phyloP scores from a whole-genome alignment of 306 rosid species.

The Lablab purpureus region DNA sequence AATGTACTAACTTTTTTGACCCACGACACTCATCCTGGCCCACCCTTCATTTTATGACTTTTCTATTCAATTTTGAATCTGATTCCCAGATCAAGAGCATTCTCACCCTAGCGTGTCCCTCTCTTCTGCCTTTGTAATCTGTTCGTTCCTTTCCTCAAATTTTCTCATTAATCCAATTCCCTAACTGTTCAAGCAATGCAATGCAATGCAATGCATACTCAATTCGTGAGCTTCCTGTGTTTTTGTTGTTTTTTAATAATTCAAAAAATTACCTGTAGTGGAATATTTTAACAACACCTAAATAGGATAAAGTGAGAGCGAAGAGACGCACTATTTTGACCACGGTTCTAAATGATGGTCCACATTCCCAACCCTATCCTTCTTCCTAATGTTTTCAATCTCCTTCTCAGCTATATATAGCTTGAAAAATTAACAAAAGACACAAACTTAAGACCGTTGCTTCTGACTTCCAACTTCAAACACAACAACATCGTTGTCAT shows the following conservation, averaged over 20 bases:
- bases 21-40: neutral
- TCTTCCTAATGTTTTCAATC: neutral
- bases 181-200: too few relatives aligned
- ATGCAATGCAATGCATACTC: too few relatives aligned
- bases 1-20: neutral
- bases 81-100: slow-evolving; percentile 1
- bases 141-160: slow-evolving; percentile 20
- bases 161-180: too few relatives aligned
- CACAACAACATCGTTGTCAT: neutral
- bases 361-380: neutral
- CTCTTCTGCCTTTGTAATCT: neutral
- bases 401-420: neutral
- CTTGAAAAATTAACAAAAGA: neutral
- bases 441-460: neutral
- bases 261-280: too few relatives aligned
- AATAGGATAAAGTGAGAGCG: too few relatives aligned
- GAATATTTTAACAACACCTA: too few relatives aligned
- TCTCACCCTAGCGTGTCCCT: slow-evolving; percentile 6
- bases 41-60: neutral
- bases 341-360: neutral
- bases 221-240: neutral
- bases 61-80: slow-evolving; percentile 46
- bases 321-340: neutral
- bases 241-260: neutral
- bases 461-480: neutral